Evolutionary conservation across 75 land plant species (phyloP).

Genomic region (Sequoia sempervirens): DNA sequence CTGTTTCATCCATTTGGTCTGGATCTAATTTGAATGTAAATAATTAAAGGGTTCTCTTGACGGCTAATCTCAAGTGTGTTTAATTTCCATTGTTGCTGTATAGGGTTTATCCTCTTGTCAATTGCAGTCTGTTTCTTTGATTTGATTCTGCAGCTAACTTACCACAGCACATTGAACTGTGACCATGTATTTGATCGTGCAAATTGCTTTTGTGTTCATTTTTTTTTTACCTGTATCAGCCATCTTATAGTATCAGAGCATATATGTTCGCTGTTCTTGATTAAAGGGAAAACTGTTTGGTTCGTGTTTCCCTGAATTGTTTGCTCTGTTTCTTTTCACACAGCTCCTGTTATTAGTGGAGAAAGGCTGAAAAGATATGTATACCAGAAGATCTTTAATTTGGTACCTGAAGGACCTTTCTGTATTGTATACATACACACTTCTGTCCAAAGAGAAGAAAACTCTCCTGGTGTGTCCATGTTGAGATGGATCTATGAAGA

Average conservation of each 20-base stretch:
- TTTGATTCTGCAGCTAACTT: background rate
- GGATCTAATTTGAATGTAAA: background rate
- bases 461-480: slow-evolving; percentile 66
- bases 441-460: slow-evolving; percentile 61
- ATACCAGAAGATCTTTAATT: slow-evolving; percentile 45
- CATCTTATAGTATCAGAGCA: background rate
- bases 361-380: slow-evolving; percentile 73
- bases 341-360: slow-evolving; percentile 67
- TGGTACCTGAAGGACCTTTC: slow-evolving; percentile 56
- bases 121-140: background rate
- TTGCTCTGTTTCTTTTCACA: background rate
- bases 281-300: background rate
- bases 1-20: background rate
- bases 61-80: background rate
- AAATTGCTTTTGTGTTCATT: background rate
- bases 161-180: background rate
- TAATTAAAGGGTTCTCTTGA: too few relatives aligned
- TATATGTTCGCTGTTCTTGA: slow-evolving; percentile 4
- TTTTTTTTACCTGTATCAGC: background rate
- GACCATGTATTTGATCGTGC: background rate
- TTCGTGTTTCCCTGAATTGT: background rate
- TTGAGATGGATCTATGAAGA: slow-evolving; percentile 79
- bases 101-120: background rate
- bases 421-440: slow-evolving; percentile 82
- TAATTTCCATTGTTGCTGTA: background rate